phyloP scores from a whole-genome alignment of 306 rosid genomes.

The Cyclanthera cordifolia region DNA sequence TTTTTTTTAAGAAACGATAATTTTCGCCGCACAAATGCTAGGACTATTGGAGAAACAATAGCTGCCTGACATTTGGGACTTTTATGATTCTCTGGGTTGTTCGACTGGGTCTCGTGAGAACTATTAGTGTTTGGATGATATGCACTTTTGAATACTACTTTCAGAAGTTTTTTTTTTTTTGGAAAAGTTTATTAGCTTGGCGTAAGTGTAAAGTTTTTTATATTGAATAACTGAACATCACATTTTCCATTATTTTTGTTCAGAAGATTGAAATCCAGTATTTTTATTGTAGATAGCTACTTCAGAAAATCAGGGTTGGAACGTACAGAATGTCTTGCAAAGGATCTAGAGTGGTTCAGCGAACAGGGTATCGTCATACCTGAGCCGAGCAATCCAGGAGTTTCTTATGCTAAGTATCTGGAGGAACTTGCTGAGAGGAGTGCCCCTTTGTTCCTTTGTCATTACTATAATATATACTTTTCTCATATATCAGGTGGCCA shows the following conservation, averaged over 20 bases:
- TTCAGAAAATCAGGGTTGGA: slow-evolving; percentile 83
- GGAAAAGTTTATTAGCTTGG: not conserved
- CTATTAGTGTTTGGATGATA: not conserved
- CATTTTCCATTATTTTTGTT: not conserved
- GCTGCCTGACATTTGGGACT: not conserved
- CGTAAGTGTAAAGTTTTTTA: not conserved
- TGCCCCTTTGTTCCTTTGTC: slow-evolving; percentile 70
- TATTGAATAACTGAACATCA: not conserved
- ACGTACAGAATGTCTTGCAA: slow-evolving; percentile 44
- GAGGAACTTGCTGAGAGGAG: slow-evolving; percentile 48
- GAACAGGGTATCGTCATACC: slow-evolving; percentile 48
- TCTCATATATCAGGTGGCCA: slow-evolving; percentile 74
- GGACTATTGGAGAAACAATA: not conserved
- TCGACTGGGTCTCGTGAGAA: not conserved
- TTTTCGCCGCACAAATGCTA: not conserved
- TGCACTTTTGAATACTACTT: not conserved
- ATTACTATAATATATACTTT: slow-evolving; percentile 71
- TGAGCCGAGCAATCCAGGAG: slow-evolving; percentile 42
- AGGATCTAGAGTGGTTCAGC: slow-evolving; percentile 60
- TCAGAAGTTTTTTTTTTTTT: too few relatives aligned
- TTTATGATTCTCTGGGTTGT: not conserved
- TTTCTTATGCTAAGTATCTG: slow-evolving; percentile 57
- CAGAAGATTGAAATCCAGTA: not conserved
- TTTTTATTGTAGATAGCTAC: slow-evolving; percentile 44
- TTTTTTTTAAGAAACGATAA: too few relatives aligned